These are phyloP conservation scores for Corchorus olitorius DNA, from an alignment of 345 rosid genomes.

Conservation along the genomic window DNA sequence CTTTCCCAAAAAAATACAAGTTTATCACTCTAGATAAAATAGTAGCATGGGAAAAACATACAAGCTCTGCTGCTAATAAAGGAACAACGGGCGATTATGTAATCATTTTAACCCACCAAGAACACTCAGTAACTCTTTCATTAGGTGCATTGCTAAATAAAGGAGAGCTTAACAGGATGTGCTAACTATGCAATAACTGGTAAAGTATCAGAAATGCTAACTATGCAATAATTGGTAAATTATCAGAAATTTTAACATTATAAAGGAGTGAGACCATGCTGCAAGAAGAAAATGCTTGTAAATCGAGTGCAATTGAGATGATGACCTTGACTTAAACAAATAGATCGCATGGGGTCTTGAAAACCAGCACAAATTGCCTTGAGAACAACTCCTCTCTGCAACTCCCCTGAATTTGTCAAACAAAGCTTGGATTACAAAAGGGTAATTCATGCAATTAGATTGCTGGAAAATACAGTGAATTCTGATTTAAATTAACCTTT, in stretches of 20 bases:
- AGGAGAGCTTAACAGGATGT: background rate
- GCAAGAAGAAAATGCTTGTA: background rate
- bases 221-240: background rate
- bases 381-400: slow-evolving; percentile 84
- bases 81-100: background rate
- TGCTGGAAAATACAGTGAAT: background rate
- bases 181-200: background rate
- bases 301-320: slow-evolving; percentile 11
- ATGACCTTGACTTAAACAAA: slow-evolving; percentile 81
- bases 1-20: background rate
- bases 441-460: slow-evolving; percentile 3
- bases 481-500: slow-evolving; percentile 54
- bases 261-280: background rate
- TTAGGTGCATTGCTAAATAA: slow-evolving; percentile 1
- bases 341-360: slow-evolving; percentile 82
- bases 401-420: slow-evolving; percentile 59
- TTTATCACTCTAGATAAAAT: background rate
- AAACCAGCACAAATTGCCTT: slow-evolving; percentile 97
- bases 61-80: background rate
- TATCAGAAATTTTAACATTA: background rate
- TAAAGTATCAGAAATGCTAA: background rate
- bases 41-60: background rate
- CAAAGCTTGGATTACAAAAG: background rate
- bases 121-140: slow-evolving; percentile 8
- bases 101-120: background rate